These are phyloP conservation scores for Penicillium crystallinum DNA, from an alignment of 495 filamentous ascomycete species.

Conservation along the genomic window DNA sequence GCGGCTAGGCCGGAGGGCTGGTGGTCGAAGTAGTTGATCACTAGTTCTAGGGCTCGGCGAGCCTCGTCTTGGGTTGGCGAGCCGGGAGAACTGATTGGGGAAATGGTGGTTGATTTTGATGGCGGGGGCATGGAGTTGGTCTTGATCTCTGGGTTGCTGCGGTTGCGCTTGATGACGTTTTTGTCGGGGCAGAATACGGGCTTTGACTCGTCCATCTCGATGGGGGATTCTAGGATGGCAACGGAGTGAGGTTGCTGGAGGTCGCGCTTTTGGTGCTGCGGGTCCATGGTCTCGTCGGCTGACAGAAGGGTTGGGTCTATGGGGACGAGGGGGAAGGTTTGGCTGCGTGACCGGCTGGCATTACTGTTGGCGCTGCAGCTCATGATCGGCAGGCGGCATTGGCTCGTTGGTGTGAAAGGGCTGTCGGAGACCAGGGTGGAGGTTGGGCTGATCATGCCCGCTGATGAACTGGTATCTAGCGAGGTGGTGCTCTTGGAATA, in stretches of 20 bases:
- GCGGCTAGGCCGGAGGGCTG: slow-evolving; percentile 64
- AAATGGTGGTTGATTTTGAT: slow-evolving; percentile 33
- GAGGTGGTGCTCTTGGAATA: slow-evolving; percentile 56
- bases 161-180: slow-evolving; percentile 40
- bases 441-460: slow-evolving; percentile 74
- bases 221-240: slow-evolving; percentile 66
- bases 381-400: slow-evolving; percentile 53
- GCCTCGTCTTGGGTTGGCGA: slow-evolving; percentile 90
- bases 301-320: slow-evolving; percentile 69
- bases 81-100: slow-evolving; percentile 37
- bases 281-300: slow-evolving; percentile 55
- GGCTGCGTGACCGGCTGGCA: slow-evolving; percentile 74
- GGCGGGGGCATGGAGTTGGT: slow-evolving; percentile 46
- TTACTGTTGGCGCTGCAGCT: slow-evolving; percentile 32
- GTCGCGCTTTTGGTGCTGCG: slow-evolving; percentile 58
- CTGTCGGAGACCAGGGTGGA: slow-evolving; percentile 78
- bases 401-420: slow-evolving; percentile 63
- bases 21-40: slow-evolving; percentile 78
- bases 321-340: slow-evolving; percentile 75
- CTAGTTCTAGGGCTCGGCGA: slow-evolving; percentile 72
- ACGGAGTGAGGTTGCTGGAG: slow-evolving; percentile 49
- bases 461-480: slow-evolving; percentile 56
- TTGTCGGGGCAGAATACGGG: slow-evolving; percentile 16
- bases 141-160: slow-evolving; percentile 43
- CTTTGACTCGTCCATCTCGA: slow-evolving; percentile 46